Evolutionary conservation across 345 rosid genomes (phyloP), one percentile per base, ranked within the genome.

Genomic region (Eucalyptus pauciflora): DNA sequence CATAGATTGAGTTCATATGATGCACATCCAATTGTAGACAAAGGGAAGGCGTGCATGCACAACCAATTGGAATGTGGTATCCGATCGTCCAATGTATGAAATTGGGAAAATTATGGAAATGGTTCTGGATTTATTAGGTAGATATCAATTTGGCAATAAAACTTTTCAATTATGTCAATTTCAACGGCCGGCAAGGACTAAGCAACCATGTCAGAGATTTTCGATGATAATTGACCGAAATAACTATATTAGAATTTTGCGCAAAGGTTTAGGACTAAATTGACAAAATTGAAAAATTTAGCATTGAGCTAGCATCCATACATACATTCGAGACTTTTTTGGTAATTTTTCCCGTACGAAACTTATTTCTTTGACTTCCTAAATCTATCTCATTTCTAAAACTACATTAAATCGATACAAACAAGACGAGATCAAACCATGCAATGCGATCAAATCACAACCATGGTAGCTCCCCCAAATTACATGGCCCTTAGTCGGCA

Each of bases 241-340:
- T 13, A 7, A n/a, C 20, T 14, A 4, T 8, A n/a, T 14, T 64
- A 0, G 5, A 29, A 64, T 64, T 64, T 64, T 16, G 16, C 0
- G 3, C 3, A 14, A 4, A n/a, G 5, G 2, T 64, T 13, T n/a
- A 64, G 5, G 1, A n/a, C 2, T 64, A n/a, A 14, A 64, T n/a
- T 64, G 10, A n/a, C 5, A 64, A n/a, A 14, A 14, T 64, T n/a
- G 0, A 64, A n/a, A 64, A 14, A 4, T 2, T 64, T 64, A n/a
- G 5, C 8, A n/a, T n/a, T n/a, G 20, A 64, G 4, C 37, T n/a
- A 8, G 0, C 41, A n/a, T n/a, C 14, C 10, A n/a, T n/a, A n/a
- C 14, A 64, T n/a, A 64, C 17, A 16, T n/a, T 64, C 3, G 0
- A 12, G 18, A 64, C 18, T n/a, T 13, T 64, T n/a, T 29, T 18